Evolutionary conservation across 257 asterid species (phyloP), one percentile per base, ranked within the genome.

Genomic region (Nicotiana sylvestris): DNA sequence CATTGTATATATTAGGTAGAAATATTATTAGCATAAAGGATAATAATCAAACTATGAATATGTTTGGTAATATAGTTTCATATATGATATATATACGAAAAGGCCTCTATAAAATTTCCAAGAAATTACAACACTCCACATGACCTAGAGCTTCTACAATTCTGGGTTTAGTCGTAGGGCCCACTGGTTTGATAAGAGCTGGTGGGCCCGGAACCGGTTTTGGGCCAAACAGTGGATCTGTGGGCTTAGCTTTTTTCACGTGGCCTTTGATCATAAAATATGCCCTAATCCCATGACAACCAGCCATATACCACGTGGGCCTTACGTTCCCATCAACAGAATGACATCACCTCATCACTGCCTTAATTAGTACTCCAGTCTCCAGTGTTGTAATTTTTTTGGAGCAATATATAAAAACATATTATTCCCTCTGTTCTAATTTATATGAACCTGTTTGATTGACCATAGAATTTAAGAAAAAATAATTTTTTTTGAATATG

Each of bases 241-340:
- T 72, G 60, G 78, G 78, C 60, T 58, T 72, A 43, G 25, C 10
- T 21, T 21, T 72, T 72, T 58, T 25, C 78, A 72, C 21, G 60
- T 72, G 78, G 60, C 46, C 37, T 21, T 12, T 46, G 46, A 2
- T 30, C 21, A 66, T 30, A 13, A 80, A 90, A 90, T 90, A 91
- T 77, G 6, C 85, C 77, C 87, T 89, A 88, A 94, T 94, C 97
- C 74, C 81, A 86, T 90, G 87, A 13, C 91, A 80, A 67, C 97
- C 97, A 94, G 91, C 91, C 90, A 89, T 33, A 53, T 76, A 92
- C 92, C 98, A 94, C 98, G 98, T 92, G 96, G 96, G 93, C 15
- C 83, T 81, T 9, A 33, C 1, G 84, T 51, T 85, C 95, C 91
- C 85, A 82, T 83, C 66, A 46, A 37, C 29, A 29, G 21, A 8